Conservation (phyloP, 2,329 filamentous ascomycete genomes). For the Sporothrix variecibatus region DNA sequence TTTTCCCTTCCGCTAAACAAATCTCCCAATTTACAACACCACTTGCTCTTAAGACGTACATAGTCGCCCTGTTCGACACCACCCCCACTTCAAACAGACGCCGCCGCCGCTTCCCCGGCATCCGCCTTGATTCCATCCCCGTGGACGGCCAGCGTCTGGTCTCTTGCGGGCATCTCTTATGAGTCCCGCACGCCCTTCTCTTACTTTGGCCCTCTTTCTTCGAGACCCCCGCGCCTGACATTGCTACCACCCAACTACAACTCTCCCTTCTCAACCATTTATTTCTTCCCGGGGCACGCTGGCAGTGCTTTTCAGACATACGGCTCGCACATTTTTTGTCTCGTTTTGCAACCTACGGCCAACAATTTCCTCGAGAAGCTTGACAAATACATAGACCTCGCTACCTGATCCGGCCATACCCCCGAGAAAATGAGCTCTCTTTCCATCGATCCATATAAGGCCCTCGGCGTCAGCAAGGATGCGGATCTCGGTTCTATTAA, state of each 20-base stretch:
- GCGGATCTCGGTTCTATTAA: conserved; percentile 73
- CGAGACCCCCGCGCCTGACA: neutral
- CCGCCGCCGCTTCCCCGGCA: neutral
- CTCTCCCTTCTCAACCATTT: neutral
- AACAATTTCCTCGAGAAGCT: neutral
- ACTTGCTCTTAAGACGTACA: neutral
- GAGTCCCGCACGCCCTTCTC: neutral
- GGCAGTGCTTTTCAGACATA: neutral
- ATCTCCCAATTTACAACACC: neutral
- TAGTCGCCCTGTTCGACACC: neutral
- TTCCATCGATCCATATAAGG: conserved; percentile 75
- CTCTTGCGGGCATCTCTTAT: neutral
- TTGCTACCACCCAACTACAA: neutral
- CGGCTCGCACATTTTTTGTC: neutral
- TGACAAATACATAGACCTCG: neutral
- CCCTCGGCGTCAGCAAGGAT: conserved; percentile 71
- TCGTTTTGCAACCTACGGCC: neutral
- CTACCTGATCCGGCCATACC: too few species aligned
- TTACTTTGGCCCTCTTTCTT: neutral
- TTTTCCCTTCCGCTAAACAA: neutral
- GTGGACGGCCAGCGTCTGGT: neutral
- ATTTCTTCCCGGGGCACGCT: neutral
- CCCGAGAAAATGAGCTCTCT: conserved; percentile 49
- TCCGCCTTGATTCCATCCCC: neutral
- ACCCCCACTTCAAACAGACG: neutral